Evolutionary conservation across 2,329 filamentous ascomycete genomes (phyloP).

Genomic region (Coniochaeta sp.): DNA sequence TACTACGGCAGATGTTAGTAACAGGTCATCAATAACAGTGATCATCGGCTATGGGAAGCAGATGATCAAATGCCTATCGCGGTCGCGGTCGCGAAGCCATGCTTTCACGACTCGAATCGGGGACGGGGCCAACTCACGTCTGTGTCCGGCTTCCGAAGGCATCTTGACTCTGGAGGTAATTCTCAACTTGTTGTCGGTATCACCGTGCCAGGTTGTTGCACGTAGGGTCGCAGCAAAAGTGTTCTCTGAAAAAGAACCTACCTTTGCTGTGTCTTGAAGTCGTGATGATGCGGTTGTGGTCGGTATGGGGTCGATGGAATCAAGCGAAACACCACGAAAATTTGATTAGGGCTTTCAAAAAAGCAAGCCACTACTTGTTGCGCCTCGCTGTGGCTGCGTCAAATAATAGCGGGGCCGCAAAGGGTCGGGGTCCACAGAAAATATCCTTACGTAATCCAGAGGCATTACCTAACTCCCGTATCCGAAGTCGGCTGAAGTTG

Average conservation of each 20-base stretch:
- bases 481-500: background rate
- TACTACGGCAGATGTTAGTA: conserved; percentile 50
- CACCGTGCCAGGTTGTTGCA: conserved; percentile 16
- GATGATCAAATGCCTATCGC: conserved; percentile 4
- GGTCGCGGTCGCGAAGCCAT: background rate
- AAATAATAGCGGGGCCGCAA: background rate
- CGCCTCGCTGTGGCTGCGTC: background rate
- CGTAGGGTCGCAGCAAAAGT: conserved; percentile 16
- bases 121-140: conserved; percentile 59
- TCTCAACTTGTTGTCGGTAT: conserved; percentile 4
- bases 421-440: background rate
- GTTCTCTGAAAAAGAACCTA: conserved; percentile 14
- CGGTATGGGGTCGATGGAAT: conserved; percentile 11
- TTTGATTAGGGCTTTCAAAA: conserved; percentile 1
- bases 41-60: background rate
- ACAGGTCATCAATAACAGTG: conserved; percentile 3
- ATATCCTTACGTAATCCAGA: background rate
- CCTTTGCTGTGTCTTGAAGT: conserved; percentile 16
- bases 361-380: background rate
- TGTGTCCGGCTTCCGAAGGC: conserved; percentile 82
- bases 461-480: too few relatives aligned
- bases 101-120: background rate
- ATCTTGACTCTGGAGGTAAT: conserved; percentile 51
- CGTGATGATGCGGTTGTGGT: conserved; percentile 15
- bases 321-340: background rate